Evolutionary conservation across 495 filamentous ascomycete species (phyloP), one percentile per base, ranked within the genome.

Genomic region (Aspergillus carlsbadensis): DNA sequence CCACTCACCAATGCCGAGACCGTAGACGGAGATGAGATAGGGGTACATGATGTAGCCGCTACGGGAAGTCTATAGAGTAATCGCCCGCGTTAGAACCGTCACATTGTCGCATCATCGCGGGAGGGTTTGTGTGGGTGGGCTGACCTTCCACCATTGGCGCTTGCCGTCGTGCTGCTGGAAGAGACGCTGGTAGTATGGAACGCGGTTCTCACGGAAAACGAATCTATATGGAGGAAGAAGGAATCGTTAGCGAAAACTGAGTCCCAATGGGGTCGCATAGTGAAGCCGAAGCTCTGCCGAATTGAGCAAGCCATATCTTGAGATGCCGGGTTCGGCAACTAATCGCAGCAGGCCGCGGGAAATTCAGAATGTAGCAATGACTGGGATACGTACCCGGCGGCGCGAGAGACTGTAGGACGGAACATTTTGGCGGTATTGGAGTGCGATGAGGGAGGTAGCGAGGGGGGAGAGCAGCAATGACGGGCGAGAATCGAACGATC

Each of bases 111-210:
- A n/a, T 45, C 31, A 22, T 21, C n/a, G 35, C 35, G 17, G 52
- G 33, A 18, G 24, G 37, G 29, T 34, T 14, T 15, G 42, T n/a
- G 41, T 41, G 51, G 42, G 39, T 40, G 43, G 49, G 84, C 88
- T 75, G 72, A 96, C 92, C 78, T 95, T 91, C 71, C 82, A 82
- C 91, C 91, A 96, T 73, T 91, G 77, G 70, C 92, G 85, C 63
- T 85, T 78, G 67, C 90, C 86, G 73, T 90, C 88, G 64, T 92
- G 84, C 45, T 81, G 76, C 78, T 96, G 91, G 79, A 91, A 93
- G 41, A 87, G 73, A 60, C 84, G 80, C 81, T 96, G 92, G 75
- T 90, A 88, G 70, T 87, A 73, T 33, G 86, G 89, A 66, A 96
- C 92, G 70, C 84, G 84, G 84, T 96, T 96, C 70, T 84, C 80